Base-by-base conservation (phyloP, 257 asterid species). In the Capsicum chinense region DNA sequence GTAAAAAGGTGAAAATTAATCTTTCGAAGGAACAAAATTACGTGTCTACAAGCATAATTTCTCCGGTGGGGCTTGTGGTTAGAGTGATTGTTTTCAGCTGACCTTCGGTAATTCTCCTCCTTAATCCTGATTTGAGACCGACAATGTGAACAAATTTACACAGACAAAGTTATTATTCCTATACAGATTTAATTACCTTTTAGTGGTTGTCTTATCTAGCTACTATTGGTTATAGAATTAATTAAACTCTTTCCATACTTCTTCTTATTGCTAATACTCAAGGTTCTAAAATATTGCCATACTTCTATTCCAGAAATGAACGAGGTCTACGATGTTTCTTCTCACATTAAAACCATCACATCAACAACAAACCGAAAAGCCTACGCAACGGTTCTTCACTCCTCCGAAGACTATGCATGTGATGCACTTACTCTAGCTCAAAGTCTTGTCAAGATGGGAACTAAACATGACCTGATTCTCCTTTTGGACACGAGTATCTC, bases 341-440 rank as follows among this genome's bases (percentile, higher is more conserved):
- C 94, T 12, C 86, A 88, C 83, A 52, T 94, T 44, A 79, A 84
- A 69, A 16, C 78, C 17, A 35, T 26, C 7, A 57, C 84, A n/a
- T 84, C 71, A 13, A 71, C 81, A 0, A 63, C 60, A 26, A 87
- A 66, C 35, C 86, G 90, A 62, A 93, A 93, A 88, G 96, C 95
- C 62, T 93, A 93, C 68, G 96, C 93, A 79, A 87, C 96, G 0
- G 93, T 94, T 4, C 89, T 94, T 84, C 96, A 92, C 71, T 93
- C 96, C 47, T 88, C 91, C 0, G 92, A 92, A 37, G 74, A 93
- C 42, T 91, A 94, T 80, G 94, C 92, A 4, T 94, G 96, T 83
- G 95, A 96, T 35, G 93, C 92, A 15, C 87, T 94, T 71, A 85
- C 92, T 85, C 84, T 93, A 54, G 97, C 96, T 44, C 98, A 90